Evolutionary conservation across 1,284 basidiomycete genomes (phyloP).

Genomic region (Sutorius eximius): DNA sequence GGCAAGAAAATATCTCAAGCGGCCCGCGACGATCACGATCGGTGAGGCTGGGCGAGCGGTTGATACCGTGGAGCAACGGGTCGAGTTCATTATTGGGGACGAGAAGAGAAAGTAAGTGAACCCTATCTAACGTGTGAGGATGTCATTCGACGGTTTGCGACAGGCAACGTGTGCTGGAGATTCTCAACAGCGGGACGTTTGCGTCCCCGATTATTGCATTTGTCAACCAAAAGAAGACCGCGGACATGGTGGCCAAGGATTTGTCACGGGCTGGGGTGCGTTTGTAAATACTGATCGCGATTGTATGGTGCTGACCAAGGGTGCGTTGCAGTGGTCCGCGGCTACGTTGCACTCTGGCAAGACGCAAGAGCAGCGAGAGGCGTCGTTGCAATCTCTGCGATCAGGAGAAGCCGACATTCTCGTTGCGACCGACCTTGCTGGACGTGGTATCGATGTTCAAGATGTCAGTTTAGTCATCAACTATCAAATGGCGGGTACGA

Average conservation of each 20-base stretch:
- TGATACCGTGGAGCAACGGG: slow-evolving; percentile 94
- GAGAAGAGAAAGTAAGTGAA: slow-evolving; percentile 84
- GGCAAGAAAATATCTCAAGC: slow-evolving; percentile 89
- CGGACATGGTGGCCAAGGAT: slow-evolving; percentile 94
- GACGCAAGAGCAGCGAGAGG: slow-evolving; percentile 96
- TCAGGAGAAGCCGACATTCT: slow-evolving; percentile 82
- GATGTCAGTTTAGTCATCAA: slow-evolving; percentile 97
- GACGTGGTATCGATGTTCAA: slow-evolving; percentile 97
- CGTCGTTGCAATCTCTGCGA: slow-evolving; percentile 82
- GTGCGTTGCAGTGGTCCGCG: slow-evolving; percentile 66
- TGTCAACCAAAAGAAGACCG: slow-evolving; percentile 99
- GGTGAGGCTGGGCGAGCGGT: slow-evolving; percentile 97
- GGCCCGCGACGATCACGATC: slow-evolving; percentile 94
- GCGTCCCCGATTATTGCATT: slow-evolving; percentile 96
- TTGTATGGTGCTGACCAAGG: slow-evolving; percentile 11
- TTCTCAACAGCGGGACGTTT: slow-evolving; percentile 83
- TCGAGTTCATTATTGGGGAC: slow-evolving; percentile 91
- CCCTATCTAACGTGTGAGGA: background rate
- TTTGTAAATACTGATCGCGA: slow-evolving; percentile 16
- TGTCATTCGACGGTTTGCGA: slow-evolving; percentile 8
- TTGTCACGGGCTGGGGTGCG: slow-evolving; percentile 79
- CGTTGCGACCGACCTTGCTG: slow-evolving; percentile 96
- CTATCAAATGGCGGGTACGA: slow-evolving; percentile 94
- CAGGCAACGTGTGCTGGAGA: slow-evolving; percentile 83
- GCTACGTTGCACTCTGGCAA: slow-evolving; percentile 96